These are phyloP conservation scores for Garcia nutans DNA, from an alignment of 345 rosid species.

Conservation along the genomic window DNA sequence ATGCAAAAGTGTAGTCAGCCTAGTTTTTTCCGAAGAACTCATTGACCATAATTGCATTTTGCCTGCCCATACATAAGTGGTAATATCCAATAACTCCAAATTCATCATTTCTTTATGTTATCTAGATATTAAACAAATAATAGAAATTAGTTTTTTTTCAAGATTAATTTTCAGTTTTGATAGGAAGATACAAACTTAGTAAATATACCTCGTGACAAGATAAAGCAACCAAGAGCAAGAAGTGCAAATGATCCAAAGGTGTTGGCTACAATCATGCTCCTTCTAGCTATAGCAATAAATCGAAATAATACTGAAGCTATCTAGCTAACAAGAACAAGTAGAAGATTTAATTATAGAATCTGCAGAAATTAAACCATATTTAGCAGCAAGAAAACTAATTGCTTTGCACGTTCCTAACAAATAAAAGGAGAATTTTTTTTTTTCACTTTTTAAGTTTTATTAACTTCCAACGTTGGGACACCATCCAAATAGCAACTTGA, in stretches of 20 bases:
- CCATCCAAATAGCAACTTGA: constrained; percentile 62
- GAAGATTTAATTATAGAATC: constrained; percentile 61
- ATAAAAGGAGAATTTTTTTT: not conserved
- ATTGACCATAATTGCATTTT: constrained; percentile 6
- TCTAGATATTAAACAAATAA: constrained; percentile 5
- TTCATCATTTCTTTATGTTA: constrained; percentile 19
- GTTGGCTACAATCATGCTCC: constrained; percentile 58
- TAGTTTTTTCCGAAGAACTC: constrained; percentile 19
- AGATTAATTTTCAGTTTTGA: not conserved
- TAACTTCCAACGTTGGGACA: constrained; percentile 70
- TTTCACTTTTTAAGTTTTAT: not conserved
- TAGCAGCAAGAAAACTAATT: not conserved
- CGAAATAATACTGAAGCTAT: constrained; percentile 68
- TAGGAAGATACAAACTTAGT: not conserved
- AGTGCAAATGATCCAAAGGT: constrained; percentile 62
- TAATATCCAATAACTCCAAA: constrained; percentile 22
- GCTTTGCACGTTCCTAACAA: not conserved
- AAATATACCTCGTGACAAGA: constrained; percentile 58
- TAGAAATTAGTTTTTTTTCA: not conserved
- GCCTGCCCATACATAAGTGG: constrained; percentile 23
- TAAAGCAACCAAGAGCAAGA: constrained; percentile 59
- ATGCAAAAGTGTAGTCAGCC: not conserved
- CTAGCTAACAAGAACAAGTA: constrained; percentile 49
- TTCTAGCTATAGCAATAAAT: constrained; percentile 49
- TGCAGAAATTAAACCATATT: constrained; percentile 10